Percentiles rank a stretch among this genome's conserved stretches.
These are phyloP conservation scores for Mycosarcoma mackinlayi DNA, from an alignment of 1,284 basidiomycete genomes.

Conservation along the genomic window DNA sequence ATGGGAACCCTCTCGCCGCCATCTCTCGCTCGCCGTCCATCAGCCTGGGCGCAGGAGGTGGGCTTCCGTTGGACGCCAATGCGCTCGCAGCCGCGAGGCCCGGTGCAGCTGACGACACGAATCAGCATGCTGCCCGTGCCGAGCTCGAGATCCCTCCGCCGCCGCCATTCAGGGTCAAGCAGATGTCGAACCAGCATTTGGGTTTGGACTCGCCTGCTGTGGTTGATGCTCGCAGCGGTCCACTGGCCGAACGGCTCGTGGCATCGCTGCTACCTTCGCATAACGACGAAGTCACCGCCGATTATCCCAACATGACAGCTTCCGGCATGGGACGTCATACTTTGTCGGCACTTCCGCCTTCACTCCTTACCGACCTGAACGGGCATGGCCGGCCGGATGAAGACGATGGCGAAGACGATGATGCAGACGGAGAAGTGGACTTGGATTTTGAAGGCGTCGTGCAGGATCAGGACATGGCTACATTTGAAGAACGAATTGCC, in stretches of 20 bases:
- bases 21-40: slow-evolving; percentile 32
- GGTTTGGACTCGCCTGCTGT: slow-evolving; percentile 44
- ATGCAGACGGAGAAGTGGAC: slow-evolving; percentile 47
- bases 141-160: slow-evolving; percentile 51
- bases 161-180: slow-evolving; percentile 44
- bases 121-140: slow-evolving; percentile 2
- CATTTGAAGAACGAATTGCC: slow-evolving; percentile 72
- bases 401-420: slow-evolving; percentile 40
- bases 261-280: slow-evolving; percentile 49
- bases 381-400: slow-evolving; percentile 30
- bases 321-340: background rate
- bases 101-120: slow-evolving; percentile 16
- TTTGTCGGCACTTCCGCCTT: slow-evolving; percentile 15
- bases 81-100: slow-evolving; percentile 20
- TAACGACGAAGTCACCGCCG: slow-evolving; percentile 6
- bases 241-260: slow-evolving; percentile 57
- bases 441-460: slow-evolving; percentile 26
- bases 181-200: slow-evolving; percentile 57
- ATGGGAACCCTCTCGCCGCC: slow-evolving; percentile 30
- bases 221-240: slow-evolving; percentile 59
- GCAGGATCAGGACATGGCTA: slow-evolving; percentile 70
- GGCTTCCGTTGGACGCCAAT: slow-evolving; percentile 33
- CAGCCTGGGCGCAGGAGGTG: slow-evolving; percentile 30
- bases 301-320: slow-evolving; percentile 6
- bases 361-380: slow-evolving; percentile 22